These are phyloP conservation scores for Rhodotorula sp. DNA, from an alignment of 1,284 basidiomycete genomes.

Conservation along the genomic window DNA sequence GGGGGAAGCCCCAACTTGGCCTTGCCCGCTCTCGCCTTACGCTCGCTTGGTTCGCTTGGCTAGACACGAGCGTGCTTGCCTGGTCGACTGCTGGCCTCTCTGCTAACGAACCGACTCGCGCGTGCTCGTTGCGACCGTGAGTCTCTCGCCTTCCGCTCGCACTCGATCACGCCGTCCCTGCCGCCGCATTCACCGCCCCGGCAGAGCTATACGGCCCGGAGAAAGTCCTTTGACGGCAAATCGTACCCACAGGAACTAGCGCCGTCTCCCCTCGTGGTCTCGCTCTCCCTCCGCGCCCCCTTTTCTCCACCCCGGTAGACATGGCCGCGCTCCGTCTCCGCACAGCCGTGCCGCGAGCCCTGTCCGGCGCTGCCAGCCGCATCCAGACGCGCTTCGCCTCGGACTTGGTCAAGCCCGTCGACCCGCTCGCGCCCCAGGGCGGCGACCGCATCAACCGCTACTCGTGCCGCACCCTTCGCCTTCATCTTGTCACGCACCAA, in stretches of 20 bases:
- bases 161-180: too few species aligned
- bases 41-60: too few species aligned
- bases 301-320: background rate
- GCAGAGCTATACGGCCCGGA: background rate
- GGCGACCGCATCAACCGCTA: conserved; percentile 13
- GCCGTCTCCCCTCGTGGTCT: background rate
- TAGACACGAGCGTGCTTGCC: too few species aligned
- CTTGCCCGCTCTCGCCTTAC: too few species aligned
- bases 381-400: background rate
- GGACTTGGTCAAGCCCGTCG: background rate
- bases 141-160: too few species aligned
- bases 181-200: too few species aligned
- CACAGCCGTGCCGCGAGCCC: background rate
- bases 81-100: too few species aligned
- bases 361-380: background rate
- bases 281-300: background rate
- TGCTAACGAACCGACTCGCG: too few species aligned
- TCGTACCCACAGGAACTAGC: background rate
- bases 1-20: too few species aligned
- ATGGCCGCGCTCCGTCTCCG: background rate
- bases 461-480: background rate
- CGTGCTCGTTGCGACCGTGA: too few species aligned
- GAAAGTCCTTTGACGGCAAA: background rate
- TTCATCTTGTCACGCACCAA: too few species aligned
- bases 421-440: background rate